A percentile compares a stretch with the other conserved stretches of the same genome.
Conservation (phyloP, 2,329 filamentous ascomycete species). For the Geoglossum cookeanum region DNA sequence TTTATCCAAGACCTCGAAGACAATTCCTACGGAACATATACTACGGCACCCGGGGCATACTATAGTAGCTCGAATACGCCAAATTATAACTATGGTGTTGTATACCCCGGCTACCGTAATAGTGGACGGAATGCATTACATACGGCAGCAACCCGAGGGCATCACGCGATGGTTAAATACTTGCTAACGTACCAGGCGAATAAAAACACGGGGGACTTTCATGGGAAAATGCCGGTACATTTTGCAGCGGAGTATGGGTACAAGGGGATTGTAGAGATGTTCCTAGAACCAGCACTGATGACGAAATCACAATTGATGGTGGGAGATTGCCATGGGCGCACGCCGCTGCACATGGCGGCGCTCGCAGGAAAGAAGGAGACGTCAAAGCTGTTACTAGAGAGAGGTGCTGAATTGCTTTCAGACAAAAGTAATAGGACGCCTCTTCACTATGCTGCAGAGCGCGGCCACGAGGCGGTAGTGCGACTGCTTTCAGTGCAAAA, state of each 20-base stretch:
- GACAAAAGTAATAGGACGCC: not conserved
- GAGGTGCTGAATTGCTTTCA: not conserved
- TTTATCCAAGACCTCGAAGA: not conserved
- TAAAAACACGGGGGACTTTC: not conserved
- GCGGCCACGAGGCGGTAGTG: not conserved
- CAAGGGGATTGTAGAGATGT: not conserved
- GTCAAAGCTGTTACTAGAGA: not conserved
- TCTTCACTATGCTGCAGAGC: not conserved
- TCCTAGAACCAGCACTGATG: not conserved
- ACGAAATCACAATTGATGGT: not conserved
- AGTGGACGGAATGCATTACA: not conserved
- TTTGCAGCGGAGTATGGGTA: not conserved
- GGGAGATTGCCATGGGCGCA: not conserved
- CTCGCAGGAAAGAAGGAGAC: not conserved
- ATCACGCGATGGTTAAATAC: not conserved
- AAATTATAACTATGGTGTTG: too few relatives aligned
- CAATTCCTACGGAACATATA: not conserved
- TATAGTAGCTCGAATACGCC: too few relatives aligned
- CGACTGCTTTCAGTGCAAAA: not conserved
- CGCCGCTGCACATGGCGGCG: not conserved
- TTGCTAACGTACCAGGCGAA: not conserved
- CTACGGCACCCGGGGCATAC: too few relatives aligned
- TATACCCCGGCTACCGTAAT: too few relatives aligned
- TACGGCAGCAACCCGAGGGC: not conserved
- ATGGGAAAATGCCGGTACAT: not conserved